Conservation (phyloP, 108 stramenopile species). For the Skeletonema menzelii region DNA sequence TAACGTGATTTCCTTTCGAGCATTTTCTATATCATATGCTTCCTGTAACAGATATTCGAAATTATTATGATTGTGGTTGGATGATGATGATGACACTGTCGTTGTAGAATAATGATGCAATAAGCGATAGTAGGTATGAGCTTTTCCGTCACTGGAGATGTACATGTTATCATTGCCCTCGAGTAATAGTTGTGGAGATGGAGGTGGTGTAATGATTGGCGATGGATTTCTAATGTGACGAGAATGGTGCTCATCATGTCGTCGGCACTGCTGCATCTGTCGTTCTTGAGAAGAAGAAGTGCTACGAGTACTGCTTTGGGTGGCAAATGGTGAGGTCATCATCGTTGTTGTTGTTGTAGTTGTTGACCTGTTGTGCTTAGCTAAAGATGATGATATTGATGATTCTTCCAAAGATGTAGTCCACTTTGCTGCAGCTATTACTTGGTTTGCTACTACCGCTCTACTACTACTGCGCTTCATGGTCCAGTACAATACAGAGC, state of each 20-base stretch:
- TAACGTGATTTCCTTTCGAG: constrained; percentile 47
- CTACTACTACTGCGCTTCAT: neutral
- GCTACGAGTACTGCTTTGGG: too few species aligned
- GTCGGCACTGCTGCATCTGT: neutral
- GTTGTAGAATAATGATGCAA: neutral
- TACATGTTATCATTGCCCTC: constrained; percentile 58
- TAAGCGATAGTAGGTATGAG: constrained; percentile 52
- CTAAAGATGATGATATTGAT: neutral
- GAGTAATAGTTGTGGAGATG: constrained; percentile 35
- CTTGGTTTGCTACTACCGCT: neutral
- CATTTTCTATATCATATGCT: constrained; percentile 47
- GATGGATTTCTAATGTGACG: neutral
- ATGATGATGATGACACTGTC: too few species aligned
- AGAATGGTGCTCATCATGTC: neutral
- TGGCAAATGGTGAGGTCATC: neutral
- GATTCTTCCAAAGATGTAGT: too few species aligned
- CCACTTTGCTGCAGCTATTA: neutral
- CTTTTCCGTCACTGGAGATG: constrained; percentile 52
- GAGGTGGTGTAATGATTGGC: neutral
- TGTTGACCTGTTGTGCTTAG: neutral
- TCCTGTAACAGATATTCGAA: constrained; percentile 32
- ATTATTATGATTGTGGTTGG: too few species aligned
- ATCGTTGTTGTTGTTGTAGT: too few species aligned
- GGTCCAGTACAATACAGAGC: too few species aligned
- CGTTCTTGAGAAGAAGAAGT: neutral